Base-by-base conservation (phyloP, 2,329 filamentous ascomycete genomes). In the Ascocoryne sarcoides region DNA sequence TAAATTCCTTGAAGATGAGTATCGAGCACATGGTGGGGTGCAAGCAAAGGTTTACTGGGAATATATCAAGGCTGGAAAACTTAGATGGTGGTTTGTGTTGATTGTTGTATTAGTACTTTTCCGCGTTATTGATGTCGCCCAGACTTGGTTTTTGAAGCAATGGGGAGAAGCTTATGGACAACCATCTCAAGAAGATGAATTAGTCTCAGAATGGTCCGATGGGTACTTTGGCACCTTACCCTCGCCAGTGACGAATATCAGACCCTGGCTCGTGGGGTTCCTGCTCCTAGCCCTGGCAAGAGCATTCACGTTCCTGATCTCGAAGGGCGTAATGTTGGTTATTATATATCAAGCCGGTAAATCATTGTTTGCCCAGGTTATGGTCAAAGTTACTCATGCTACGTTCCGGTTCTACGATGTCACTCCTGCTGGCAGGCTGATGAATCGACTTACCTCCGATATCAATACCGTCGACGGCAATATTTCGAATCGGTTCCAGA, bases 331-430 rank as follows among this genome's bases (percentile, higher is more conserved):
- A 21, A 75, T 90, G 55, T 71, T 89, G 10, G 65, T 82, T n/a
- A 84, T 94, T 47, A 76, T 86, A 16, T 89, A 92, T 58, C 74
- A 75, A 21, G 85, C 88, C 1, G 85, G 84, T 0, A 84, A 82
- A 51, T 66, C 69, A 5, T 73, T 95, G 36, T 95, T 95, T 62
- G 68, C 68, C 45, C 70, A 76, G 29, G 84, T 86, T 15, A 76
- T 95, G 63, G 65, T 72, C 2, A 75, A 74, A 37, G 84, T 95
- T 36, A 82, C 82, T 56, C 75, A 79, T 52, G 84, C 88, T 0
- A 89, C 82, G 0, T 94, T 95, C 63, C 78, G 87, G 1, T 95
- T 89, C 61, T 92, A 94, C 64, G 89, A 95, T 57, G 78, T 86
- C 3, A 95, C 89, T 0, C 89, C 89, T 0, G 80, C 93, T 0